phyloP scores from a whole-genome alignment of 2,329 filamentous ascomycete genomes.

The Lithohypha guttulata region DNA sequence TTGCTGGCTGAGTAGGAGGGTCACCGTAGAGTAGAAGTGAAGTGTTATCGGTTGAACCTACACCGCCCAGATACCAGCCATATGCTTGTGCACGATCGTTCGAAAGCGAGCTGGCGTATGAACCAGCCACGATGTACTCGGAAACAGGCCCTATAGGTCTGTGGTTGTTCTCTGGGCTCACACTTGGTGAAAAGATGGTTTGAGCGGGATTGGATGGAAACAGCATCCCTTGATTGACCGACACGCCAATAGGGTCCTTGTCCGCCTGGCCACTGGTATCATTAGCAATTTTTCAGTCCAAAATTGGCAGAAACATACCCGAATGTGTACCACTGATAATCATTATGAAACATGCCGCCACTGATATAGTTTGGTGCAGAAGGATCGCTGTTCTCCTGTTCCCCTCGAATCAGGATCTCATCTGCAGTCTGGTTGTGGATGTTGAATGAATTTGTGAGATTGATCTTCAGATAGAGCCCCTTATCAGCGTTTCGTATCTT shows the following conservation, averaged over 20 bases:
- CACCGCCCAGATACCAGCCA: slow-evolving; percentile 60
- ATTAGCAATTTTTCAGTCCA: not conserved
- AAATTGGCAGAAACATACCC: slow-evolving; percentile 39
- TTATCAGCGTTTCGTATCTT: slow-evolving; percentile 22
- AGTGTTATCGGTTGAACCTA: slow-evolving; percentile 39
- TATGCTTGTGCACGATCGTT: slow-evolving; percentile 63
- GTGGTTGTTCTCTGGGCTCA: not conserved
- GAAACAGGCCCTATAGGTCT: not conserved
- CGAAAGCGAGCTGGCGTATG: slow-evolving; percentile 48
- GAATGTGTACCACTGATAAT: slow-evolving; percentile 53
- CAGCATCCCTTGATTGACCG: slow-evolving; percentile 16
- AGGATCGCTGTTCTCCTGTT: slow-evolving; percentile 33
- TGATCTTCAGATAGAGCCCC: slow-evolving; percentile 49
- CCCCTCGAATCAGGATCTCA: not conserved
- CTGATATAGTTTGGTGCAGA: slow-evolving; percentile 47
- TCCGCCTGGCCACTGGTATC: not conserved
- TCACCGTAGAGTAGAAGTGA: slow-evolving; percentile 17
- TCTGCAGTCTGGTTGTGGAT: not conserved
- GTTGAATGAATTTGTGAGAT: slow-evolving; percentile 46
- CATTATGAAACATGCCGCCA: slow-evolving; percentile 55
- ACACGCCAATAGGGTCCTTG: slow-evolving; percentile 31
- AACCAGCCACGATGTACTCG: slow-evolving; percentile 47
- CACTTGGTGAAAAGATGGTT: not conserved
- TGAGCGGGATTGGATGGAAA: not conserved
- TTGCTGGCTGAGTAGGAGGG: slow-evolving; percentile 32